phyloP scores from a whole-genome alignment of 1,139 yeast genomes.

The Diutina pseudorugosa region DNA sequence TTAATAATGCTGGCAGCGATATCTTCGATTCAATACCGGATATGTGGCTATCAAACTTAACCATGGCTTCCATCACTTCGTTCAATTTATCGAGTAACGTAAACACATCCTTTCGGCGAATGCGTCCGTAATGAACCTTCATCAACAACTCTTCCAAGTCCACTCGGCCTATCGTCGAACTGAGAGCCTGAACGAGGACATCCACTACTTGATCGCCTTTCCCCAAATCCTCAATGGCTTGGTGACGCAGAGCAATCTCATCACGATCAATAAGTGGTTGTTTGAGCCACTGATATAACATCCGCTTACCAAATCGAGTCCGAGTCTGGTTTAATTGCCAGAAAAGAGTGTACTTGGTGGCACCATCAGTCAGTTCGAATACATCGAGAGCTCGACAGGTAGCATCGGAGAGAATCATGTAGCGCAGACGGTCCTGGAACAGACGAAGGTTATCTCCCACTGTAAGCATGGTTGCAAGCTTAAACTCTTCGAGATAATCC shows the following conservation, averaged over 20 bases:
- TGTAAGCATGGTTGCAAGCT: constrained; percentile 44
- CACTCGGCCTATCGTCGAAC: constrained; percentile 15
- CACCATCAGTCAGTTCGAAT: constrained; percentile 50
- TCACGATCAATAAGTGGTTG: constrained; percentile 49
- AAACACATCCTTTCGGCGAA: constrained; percentile 57
- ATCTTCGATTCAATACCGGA: constrained; percentile 8
- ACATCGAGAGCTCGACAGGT: constrained; percentile 65
- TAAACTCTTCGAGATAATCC: constrained; percentile 49
- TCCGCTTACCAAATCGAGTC: constrained; percentile 63
- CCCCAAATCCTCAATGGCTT: constrained; percentile 52
- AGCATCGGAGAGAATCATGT: constrained; percentile 59
- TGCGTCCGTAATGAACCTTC: constrained; percentile 54
- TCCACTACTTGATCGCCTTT: constrained; percentile 39
- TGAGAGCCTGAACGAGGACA: constrained; percentile 31
- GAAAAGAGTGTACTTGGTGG: constrained; percentile 52
- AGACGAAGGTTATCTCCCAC: constrained; percentile 37
- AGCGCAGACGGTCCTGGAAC: constrained; percentile 34
- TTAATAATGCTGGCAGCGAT: constrained; percentile 12
- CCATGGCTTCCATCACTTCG: constrained; percentile 21
- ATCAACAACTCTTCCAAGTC: constrained; percentile 63
- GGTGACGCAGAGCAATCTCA: constrained; percentile 44
- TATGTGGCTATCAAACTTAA: constrained; percentile 13
- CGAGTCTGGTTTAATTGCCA: constrained; percentile 75
- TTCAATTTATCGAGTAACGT: constrained; percentile 39
- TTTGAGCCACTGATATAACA: constrained; percentile 60